These are phyloP conservation scores for Candida sp. DNA, from an alignment of 1,139 yeast genomes.

Conservation along the genomic window DNA sequence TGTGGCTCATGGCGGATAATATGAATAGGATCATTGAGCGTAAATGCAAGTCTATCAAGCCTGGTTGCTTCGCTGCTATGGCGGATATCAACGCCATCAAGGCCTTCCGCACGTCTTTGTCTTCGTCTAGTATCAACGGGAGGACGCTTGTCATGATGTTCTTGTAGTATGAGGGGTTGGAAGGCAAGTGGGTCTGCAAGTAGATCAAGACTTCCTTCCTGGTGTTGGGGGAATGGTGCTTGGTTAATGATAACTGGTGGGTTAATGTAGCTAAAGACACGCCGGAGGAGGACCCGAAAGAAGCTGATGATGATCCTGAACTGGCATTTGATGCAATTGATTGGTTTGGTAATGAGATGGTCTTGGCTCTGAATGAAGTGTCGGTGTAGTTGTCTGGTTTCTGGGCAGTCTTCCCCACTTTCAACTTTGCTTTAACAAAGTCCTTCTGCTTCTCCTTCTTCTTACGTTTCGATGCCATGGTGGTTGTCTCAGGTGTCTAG, in stretches of 20 bases:
- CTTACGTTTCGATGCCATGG: slow-evolving; percentile 62
- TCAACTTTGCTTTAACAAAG: slow-evolving; percentile 78
- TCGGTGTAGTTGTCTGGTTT: slow-evolving; percentile 80
- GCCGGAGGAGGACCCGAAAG: too few species aligned
- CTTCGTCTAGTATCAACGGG: slow-evolving; percentile 66
- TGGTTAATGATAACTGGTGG: slow-evolving; percentile 67
- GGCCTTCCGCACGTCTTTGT: slow-evolving; percentile 66
- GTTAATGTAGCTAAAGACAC: slow-evolving; percentile 24
- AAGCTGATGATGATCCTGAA: background rate
- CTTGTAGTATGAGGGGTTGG: slow-evolving; percentile 57
- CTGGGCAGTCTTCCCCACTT: slow-evolving; percentile 84
- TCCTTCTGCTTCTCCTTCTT: slow-evolving; percentile 74
- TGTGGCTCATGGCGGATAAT: slow-evolving; percentile 96
- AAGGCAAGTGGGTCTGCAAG: slow-evolving; percentile 51
- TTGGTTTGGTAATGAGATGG: slow-evolving; percentile 67
- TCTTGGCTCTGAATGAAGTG: slow-evolving; percentile 81
- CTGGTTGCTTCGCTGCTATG: slow-evolving; percentile 54
- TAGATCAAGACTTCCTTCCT: slow-evolving; percentile 72
- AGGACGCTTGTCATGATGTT: slow-evolving; percentile 59
- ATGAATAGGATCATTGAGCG: slow-evolving; percentile 71
- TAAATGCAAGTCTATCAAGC: slow-evolving; percentile 69
- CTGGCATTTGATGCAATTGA: slow-evolving; percentile 31
- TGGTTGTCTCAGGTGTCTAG: background rate
- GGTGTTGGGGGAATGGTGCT: slow-evolving; percentile 77
- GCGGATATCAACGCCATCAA: slow-evolving; percentile 56